These are phyloP conservation scores for Zygnema cylindricum DNA, from an alignment of 139 green algal genomes.

Conservation along the genomic window DNA sequence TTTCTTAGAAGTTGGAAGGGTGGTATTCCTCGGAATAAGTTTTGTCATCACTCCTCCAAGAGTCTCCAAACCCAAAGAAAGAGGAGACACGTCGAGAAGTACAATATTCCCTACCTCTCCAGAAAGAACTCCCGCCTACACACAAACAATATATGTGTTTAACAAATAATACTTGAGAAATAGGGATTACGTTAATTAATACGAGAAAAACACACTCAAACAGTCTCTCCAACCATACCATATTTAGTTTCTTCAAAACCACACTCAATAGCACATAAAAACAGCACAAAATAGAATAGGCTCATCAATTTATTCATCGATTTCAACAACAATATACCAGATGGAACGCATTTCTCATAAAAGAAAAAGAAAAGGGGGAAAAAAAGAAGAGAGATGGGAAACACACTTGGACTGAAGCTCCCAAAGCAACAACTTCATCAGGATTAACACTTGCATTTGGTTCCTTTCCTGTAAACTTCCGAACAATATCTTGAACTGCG, in stretches of 20 bases:
- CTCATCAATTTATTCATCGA: too few species aligned
- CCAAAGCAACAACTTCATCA: conserved; percentile 97
- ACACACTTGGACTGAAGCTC: conserved; percentile 85
- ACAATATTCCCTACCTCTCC: conserved; percentile 80
- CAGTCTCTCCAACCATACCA: too few species aligned
- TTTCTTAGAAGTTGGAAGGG: conserved; percentile 75
- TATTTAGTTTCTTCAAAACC: too few species aligned
- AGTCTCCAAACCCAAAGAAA: conserved; percentile 94
- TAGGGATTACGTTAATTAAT: too few species aligned
- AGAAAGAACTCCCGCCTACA: conserved; percentile 75
- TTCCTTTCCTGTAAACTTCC: conserved; percentile 85
- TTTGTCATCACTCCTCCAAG: conserved; percentile 92
- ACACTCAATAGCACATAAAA: too few species aligned
- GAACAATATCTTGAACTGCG: conserved; percentile 88
- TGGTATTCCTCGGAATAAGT: conserved; percentile 90
- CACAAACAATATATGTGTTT: background rate
- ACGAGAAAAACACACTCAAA: too few species aligned
- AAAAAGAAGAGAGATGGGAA: conserved; percentile 45
- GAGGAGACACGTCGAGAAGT: conserved; percentile 84
- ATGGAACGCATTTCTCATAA: background rate
- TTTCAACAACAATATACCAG: too few species aligned
- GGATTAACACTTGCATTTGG: conserved; percentile 97
- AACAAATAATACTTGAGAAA: background rate
- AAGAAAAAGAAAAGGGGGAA: background rate
- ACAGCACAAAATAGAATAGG: too few species aligned